Conservation (phyloP, 345 rosid species). For the Pugionium cornutum region DNA sequence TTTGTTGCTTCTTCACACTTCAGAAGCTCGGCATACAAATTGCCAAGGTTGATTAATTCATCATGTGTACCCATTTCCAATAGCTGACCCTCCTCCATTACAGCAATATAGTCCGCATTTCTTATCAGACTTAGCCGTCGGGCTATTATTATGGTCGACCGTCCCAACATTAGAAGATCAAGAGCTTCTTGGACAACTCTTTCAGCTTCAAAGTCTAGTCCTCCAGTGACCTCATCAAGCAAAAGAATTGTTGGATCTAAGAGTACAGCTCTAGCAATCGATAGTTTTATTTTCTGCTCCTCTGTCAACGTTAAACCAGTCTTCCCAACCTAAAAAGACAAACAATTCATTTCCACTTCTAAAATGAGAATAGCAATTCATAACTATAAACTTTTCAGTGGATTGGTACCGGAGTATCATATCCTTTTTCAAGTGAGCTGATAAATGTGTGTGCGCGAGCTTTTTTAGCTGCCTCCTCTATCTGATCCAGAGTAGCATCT, state of each 20-base stretch:
- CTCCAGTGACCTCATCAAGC: conserved; percentile 97
- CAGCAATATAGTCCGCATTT: conserved; percentile 96
- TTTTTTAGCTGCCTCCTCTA: conserved; percentile 93
- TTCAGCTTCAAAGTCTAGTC: conserved; percentile 96
- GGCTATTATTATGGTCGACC: conserved; percentile 95
- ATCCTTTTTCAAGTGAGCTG: conserved; percentile 86
- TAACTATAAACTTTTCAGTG: neutral
- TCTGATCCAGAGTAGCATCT: conserved; percentile 73
- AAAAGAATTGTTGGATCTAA: conserved; percentile 80
- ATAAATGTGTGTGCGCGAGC: conserved; percentile 95
- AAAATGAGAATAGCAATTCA: conserved; percentile 1
- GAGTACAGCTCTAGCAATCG: conserved; percentile 96
- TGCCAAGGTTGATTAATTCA: conserved; percentile 67
- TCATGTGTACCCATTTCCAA: conserved; percentile 99
- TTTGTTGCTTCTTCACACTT: conserved; percentile 96
- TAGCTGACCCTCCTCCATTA: conserved; percentile 98
- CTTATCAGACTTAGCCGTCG: conserved; percentile 86
- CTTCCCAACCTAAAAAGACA: conserved; percentile 71
- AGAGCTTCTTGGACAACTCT: conserved; percentile 82
- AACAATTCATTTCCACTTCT: conserved; percentile 16
- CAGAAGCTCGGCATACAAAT: conserved; percentile 89
- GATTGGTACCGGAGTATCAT: conserved; percentile 73
- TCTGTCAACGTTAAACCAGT: conserved; percentile 81
- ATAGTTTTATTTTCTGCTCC: conserved; percentile 87
- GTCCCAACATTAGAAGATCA: conserved; percentile 92